These are phyloP conservation scores for Melocanna baccifera DNA, from an alignment of 176 grass and related monocot genomes.

Conservation along the genomic window DNA sequence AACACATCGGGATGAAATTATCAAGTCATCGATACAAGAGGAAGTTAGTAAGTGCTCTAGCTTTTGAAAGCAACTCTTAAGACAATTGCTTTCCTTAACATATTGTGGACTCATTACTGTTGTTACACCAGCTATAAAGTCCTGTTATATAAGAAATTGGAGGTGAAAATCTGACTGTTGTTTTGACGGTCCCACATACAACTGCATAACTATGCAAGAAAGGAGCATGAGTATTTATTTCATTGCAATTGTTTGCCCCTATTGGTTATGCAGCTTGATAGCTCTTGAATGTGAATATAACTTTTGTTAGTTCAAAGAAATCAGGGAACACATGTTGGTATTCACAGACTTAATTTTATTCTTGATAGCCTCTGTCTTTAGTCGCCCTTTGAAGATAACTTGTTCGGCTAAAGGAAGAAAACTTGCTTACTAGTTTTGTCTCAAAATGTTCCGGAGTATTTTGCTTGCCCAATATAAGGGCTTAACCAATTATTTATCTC, in stretches of 20 bases:
- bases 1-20: constrained; percentile 38
- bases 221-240: neutral
- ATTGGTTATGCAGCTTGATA: neutral
- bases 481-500: neutral
- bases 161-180: constrained; percentile 2
- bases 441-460: neutral
- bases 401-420: neutral
- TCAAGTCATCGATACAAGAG: constrained; percentile 15
- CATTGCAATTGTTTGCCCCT: neutral
- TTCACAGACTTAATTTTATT: neutral
- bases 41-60: constrained; percentile 44
- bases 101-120: neutral
- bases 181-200: neutral
- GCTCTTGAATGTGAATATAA: neutral
- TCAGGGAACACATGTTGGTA: neutral
- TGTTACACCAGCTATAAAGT: neutral
- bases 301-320: constrained; percentile 15
- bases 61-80: neutral
- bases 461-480: neutral
- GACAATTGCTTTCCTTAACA: neutral
- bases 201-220: neutral
- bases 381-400: neutral
- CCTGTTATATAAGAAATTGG: neutral
- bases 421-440: neutral
- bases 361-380: neutral